Evolutionary conservation across 2,329 filamentous ascomycete species (phyloP), one percentile per base, ranked within the genome.

Genomic region (Akanthomyces uredinophilus): DNA sequence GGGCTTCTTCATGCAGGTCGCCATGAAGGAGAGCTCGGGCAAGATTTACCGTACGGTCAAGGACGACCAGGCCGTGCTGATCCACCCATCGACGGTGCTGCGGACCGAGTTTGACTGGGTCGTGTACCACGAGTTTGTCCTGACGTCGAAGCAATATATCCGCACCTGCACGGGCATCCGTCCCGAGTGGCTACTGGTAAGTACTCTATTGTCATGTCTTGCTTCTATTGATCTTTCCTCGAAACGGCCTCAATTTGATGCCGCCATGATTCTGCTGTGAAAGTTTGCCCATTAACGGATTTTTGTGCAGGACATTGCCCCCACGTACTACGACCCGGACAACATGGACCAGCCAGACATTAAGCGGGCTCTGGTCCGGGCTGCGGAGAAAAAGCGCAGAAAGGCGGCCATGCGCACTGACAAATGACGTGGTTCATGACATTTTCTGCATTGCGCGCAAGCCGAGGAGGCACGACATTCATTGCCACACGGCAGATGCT

Each of bases 1-100:
- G 1, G 95, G 96, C 39, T 99, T 99, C 83, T 99, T 99, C 83
- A 99, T 99, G 95, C 95, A 99, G 75, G 91, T 98, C 24, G 96
- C 95, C 63, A 97, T 96, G 86, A 92, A 90, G 73, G 92, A 98
- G 71, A 86, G 85, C 57, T 88, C 85, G 35, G 90, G 91, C 71
- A 98, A 98, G 82, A 86, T 91, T 47, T 99, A 99, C 78, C 87
- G 88, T 66, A 99, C 95, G 1, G 89, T 99, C 74, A 99, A 98
- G 80, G 96, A 99, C 72, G 90, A 97, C 70, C 94, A 98, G 78
- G 89, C 86, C 52, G 95, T 99, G 51, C 82, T 97, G 69, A 83
- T 99, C 64, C 95, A 99, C 77, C 95, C 95, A 2, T 95, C 91
- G 66, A 97, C 93, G 0, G 93, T 96, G 37, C 82, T 99, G 24